Evolutionary conservation across 2,329 filamentous ascomycete species (phyloP).

Genomic region (Fusarium secorum): DNA sequence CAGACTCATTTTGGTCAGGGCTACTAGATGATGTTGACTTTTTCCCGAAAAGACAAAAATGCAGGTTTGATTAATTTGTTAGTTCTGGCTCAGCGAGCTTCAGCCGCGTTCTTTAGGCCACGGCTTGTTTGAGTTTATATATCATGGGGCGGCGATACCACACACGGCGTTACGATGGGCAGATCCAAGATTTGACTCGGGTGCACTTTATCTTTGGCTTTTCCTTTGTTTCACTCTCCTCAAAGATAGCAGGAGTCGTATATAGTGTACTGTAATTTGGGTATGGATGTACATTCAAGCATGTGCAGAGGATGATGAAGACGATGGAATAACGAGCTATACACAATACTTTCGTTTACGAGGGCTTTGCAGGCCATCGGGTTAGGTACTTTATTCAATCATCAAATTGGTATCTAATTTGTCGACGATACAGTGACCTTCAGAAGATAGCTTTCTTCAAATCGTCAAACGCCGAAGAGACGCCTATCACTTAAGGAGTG

Average conservation of each 20-base stretch:
- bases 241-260: constrained; percentile 16
- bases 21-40: constrained; percentile 16
- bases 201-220: constrained; percentile 13
- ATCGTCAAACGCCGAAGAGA: background rate
- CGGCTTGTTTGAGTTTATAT: constrained; percentile 18
- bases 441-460: background rate
- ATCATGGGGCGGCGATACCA: constrained; percentile 33
- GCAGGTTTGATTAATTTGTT: constrained; percentile 18
- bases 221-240: constrained; percentile 19
- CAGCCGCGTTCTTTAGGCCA: background rate
- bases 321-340: constrained; percentile 22
- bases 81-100: constrained; percentile 17
- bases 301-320: constrained; percentile 12
- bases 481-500: background rate
- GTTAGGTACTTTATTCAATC: constrained; percentile 17
- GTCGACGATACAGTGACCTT: background rate
- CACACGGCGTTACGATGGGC: constrained; percentile 27
- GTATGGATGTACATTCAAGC: constrained; percentile 9
- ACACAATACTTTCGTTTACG: constrained; percentile 36
- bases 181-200: constrained; percentile 22
- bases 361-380: constrained; percentile 7
- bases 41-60: background rate
- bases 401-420: constrained; percentile 18
- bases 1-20: constrained; percentile 55
- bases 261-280: constrained; percentile 24